Base-by-base conservation (phyloP, 2,329 filamentous ascomycete genomes). In the Nannizziopsis barbatae region DNA sequence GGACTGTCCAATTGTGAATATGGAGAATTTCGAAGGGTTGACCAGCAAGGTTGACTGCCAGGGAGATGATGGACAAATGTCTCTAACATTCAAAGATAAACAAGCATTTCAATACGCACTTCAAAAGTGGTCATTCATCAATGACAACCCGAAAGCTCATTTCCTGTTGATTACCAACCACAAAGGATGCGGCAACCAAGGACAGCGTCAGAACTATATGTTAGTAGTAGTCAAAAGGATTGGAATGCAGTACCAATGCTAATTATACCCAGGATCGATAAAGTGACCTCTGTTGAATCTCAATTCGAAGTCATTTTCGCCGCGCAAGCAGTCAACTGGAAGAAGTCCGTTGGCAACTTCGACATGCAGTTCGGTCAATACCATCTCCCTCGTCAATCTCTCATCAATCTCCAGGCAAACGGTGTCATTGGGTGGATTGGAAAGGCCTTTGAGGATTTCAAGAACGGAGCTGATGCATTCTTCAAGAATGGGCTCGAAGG, bases 161-260 rank as follows among this genome's bases (percentile, higher is more conserved):
- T 65, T 64, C 43, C 50, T 64, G 31, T 42, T 64, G 20, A 62
- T 65, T 46, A 56, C 60, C 5, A 64, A 65, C 45, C 59, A 63
- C 46, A 57, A 58, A 42, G 56, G 58, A 3, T 65, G 62, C 47
- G 57, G 57, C 22, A 50, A 52, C 2, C 53, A 58, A 11, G 56
- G 58, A 14, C 50, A 64, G 38, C 56, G 62, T 48, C 58, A 59
- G 38, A 54, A 59, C 17, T 65, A 63, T 27, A 50, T 49, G 57
- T 59, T 38, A 9, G 7, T 18, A 33, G 12, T 17, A 38, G 5
- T 44, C 10, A 7, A 22, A 14, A 4, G 11, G 30, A 9, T 2
- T 2, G n/a, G 5, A 30, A 17, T 12, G 3, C 1, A 36, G 27
- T 15, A 36, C 7, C 14, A 1, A 15, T 15, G 14, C 42, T 50